A percentile compares a stretch with the other conserved stretches of the same genome.
phyloP scores from a whole-genome alignment of 2,329 filamentous ascomycete genomes.

The Colletotrichum tropicale region DNA sequence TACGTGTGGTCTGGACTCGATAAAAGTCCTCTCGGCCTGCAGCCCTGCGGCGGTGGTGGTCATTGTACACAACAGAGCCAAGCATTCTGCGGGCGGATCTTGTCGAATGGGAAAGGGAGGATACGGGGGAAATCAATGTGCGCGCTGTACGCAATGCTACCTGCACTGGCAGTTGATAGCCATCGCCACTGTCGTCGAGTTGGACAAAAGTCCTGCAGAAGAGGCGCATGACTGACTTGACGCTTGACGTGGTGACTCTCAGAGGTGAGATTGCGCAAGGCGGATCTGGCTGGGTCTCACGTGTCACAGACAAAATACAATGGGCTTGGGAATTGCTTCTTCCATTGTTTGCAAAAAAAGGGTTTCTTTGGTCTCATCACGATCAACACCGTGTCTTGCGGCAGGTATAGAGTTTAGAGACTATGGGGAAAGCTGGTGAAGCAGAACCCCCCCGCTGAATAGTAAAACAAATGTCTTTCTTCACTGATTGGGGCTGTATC shows the following conservation, averaged over 20 bases:
- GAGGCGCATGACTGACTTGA: background rate
- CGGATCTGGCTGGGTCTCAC: background rate
- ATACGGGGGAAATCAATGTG: too few species aligned
- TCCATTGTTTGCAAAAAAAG: background rate
- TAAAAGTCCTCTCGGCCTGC: background rate
- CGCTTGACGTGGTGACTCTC: background rate
- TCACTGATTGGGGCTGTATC: background rate
- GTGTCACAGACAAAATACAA: background rate
- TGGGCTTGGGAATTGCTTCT: background rate
- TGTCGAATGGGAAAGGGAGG: background rate
- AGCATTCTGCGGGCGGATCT: background rate
- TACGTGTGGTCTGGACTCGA: background rate
- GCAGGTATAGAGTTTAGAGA: background rate
- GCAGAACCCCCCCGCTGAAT: background rate
- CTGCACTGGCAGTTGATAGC: background rate
- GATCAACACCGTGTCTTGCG: background rate
- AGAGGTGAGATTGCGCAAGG: background rate
- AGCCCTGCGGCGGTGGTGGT: slow-evolving; percentile 7
- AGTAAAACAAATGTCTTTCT: background rate
- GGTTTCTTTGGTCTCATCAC: background rate
- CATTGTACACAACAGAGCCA: background rate
- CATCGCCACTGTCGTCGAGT: background rate
- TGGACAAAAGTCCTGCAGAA: background rate
- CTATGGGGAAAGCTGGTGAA: background rate
- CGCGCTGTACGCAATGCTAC: too few species aligned